Base-by-base conservation (phyloP, 2,329 filamentous ascomycete genomes). In the Fusarium nygamai region DNA sequence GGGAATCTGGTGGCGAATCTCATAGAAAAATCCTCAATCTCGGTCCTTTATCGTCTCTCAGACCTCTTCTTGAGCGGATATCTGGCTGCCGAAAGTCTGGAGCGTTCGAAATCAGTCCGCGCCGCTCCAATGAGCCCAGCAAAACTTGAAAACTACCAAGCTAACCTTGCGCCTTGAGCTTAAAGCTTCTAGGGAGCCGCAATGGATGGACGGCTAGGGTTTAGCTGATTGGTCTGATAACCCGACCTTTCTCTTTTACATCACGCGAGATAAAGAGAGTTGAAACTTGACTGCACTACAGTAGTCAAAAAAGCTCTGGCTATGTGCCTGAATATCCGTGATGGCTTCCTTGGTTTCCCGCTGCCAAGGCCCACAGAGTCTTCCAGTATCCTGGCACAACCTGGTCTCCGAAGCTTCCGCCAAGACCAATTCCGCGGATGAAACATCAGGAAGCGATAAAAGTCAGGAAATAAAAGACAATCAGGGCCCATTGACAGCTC, bases 311-410 rank as follows among this genome's bases (percentile, higher is more conserved):
- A 59, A 54, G 58, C 34, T 57, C 34, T 48, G 48, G 54, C 62
- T 60, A 61, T 61, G 64, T 75, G 60, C 68, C 68, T 74, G 72
- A 61, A 73, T 47, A 63, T 69, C 50, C 38, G 60, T 27, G 64
- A 69, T 66, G 38, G 61, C 68, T 74, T 74, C 72, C 69, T 71
- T 75, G 69, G 51, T 75, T 74, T 75, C 65, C 39, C 56, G 43
- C 57, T 64, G 29, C 34, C 53, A 64, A 53, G 69, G 69, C 61
- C 76, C 75, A 71, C 57, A 67, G 65, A 73, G 36, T 67, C 63
- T 78, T 75, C 73, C 65, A 64, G 63, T 57, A 65, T 51, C 58
- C 72, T 73, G 61, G 72, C 59, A 69, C 61, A 64, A 59, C 59
- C 67, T 60, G 63, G 69, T 50, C 63, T 58, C 64, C 76, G 67